phyloP scores from a whole-genome alignment of 179 eudicot genomes.

The Sideroxylon spinosum region DNA sequence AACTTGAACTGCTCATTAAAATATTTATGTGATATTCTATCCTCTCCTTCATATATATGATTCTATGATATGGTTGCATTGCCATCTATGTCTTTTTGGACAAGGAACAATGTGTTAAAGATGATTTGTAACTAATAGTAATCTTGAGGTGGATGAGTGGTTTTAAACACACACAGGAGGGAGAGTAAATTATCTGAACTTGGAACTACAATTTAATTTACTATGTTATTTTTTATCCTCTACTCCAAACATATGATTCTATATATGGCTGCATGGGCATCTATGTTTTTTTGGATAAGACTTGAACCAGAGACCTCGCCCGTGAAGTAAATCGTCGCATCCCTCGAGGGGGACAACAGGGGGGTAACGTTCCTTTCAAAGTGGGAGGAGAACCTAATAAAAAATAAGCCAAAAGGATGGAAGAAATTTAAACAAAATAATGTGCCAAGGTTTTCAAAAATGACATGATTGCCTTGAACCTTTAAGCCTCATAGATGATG shows the following conservation, averaged over 20 bases:
- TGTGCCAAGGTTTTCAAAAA: background rate
- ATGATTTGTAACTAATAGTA: no score
- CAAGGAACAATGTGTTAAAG: no score
- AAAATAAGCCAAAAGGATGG: background rate
- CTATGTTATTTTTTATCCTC: background rate
- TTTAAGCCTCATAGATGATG: background rate
- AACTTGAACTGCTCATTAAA: background rate
- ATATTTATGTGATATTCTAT: background rate
- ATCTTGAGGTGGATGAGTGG: no score
- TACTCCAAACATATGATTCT: constrained; percentile 4
- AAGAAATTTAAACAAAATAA: background rate
- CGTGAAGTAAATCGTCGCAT: no score
- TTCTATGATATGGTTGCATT: background rate
- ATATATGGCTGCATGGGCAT: background rate
- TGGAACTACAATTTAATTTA: background rate
- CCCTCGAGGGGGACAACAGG: no score
- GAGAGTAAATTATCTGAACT: background rate
- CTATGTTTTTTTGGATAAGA: background rate
- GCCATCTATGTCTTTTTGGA: background rate
- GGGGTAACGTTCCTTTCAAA: no score
- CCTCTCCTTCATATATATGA: constrained; percentile 2
- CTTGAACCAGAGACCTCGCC: no score
- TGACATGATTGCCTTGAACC: background rate
- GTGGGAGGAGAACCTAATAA: no score
- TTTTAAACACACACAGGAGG: no score